Conservation (phyloP, 371 early-diverging fungal species). For the Mucor piriformis region DNA sequence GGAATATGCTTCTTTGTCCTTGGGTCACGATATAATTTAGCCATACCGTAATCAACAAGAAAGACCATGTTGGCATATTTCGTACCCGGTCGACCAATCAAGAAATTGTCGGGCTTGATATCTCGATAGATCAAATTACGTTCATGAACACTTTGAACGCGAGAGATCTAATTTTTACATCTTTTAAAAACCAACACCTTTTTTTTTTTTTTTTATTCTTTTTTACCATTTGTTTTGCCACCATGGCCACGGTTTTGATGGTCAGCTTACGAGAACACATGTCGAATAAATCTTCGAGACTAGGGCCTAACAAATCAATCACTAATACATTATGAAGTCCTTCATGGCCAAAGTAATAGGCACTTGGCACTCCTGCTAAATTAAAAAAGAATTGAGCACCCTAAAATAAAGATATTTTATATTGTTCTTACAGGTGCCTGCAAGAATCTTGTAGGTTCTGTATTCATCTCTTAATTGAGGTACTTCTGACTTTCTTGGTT, state of each 20-base stretch:
- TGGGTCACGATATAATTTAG: slow-evolving; percentile 88
- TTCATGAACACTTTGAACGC: slow-evolving; percentile 95
- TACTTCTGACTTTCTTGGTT: slow-evolving; percentile 84
- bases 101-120: slow-evolving; percentile 99
- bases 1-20: slow-evolving; percentile 91
- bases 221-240: slow-evolving; percentile 96
- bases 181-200: neutral
- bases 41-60: slow-evolving; percentile 95
- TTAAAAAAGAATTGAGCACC: no score
- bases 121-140: slow-evolving; percentile 97
- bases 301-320: slow-evolving; percentile 98
- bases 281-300: slow-evolving; percentile 97
- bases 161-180: slow-evolving; percentile 24
- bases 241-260: slow-evolving; percentile 94
- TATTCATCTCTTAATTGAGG: slow-evolving; percentile 91
- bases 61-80: slow-evolving; percentile 63
- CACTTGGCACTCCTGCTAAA: slow-evolving; percentile 83
- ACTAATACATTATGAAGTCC: slow-evolving; percentile 95
- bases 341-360: slow-evolving; percentile 96
- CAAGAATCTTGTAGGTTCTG: slow-evolving; percentile 80
- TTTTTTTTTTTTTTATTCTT: neutral
- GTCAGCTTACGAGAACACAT: slow-evolving; percentile 90
- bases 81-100: slow-evolving; percentile 78
- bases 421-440: slow-evolving; percentile 60
- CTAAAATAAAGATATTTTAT: neutral